These are phyloP conservation scores for Quercus tomentella DNA, from an alignment of 331 rosid genomes.

Conservation along the genomic window DNA sequence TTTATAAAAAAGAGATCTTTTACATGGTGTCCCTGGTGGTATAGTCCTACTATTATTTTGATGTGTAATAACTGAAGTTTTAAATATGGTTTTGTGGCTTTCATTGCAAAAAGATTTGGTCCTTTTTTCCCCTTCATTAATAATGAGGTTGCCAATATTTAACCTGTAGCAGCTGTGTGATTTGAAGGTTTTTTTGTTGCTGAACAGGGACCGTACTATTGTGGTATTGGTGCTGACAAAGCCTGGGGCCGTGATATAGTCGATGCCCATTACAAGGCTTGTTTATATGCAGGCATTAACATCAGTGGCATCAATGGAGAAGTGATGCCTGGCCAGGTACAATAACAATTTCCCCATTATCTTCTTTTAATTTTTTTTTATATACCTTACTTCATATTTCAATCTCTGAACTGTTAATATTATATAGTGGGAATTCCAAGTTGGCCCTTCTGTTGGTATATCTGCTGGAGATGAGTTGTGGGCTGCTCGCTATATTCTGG, in stretches of 20 bases:
- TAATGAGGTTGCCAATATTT: neutral
- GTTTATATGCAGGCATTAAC: constrained; percentile 82
- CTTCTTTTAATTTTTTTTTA: neutral
- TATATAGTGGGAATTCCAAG: constrained; percentile 93
- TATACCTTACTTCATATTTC: neutral
- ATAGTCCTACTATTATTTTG: neutral
- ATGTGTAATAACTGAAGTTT: neutral
- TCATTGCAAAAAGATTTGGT: neutral
- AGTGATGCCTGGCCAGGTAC: constrained; percentile 96
- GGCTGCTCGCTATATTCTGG: constrained; percentile 88
- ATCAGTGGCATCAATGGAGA: constrained; percentile 89
- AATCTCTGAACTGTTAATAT: neutral
- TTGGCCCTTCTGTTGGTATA: constrained; percentile 88
- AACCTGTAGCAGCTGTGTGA: neutral
- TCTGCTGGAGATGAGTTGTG: constrained; percentile 85
- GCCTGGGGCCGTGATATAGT: constrained; percentile 91
- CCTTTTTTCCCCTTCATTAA: neutral
- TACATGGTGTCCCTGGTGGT: neutral
- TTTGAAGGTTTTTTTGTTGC: neutral
- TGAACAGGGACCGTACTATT: constrained; percentile 86
- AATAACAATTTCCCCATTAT: neutral
- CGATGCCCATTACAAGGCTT: constrained; percentile 85
- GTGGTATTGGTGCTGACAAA: constrained; percentile 80
- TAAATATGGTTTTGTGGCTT: neutral
- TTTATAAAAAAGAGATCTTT: neutral